Base-by-base conservation (phyloP, 768 basidiomycete genomes). In the Dentipellis sp. region DNA sequence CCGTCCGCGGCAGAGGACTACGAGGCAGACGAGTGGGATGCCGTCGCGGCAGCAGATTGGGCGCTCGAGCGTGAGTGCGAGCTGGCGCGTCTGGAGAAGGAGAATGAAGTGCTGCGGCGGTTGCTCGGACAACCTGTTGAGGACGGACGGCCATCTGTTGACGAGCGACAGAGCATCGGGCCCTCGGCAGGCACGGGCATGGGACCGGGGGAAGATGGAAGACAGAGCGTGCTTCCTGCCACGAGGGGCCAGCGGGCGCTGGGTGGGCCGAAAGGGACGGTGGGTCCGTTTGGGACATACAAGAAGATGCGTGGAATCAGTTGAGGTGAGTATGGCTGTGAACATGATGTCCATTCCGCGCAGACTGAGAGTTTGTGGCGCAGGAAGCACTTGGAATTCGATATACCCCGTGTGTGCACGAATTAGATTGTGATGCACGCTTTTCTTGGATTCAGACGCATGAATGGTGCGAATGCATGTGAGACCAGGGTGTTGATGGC, bases 51-150 rank as follows among this genome's bases (percentile, higher is more conserved):
- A 2, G 75, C 79, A n/a, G 91, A 95, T 58, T 80, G 84, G 74
- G 84, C 90, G 1, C 68, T 99, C 59, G 91, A 94, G 64, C 77
- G 94, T 58, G 97, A 98, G 67, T 86, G 84, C 65, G 95, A 99
- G 72, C 81, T 99, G 2, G 80, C 83, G 35, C 77, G 93, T 52
- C 73, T 99, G 40, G 85, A 94, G 71, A 81, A 77, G 61, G 95
- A 99, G 75, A 98, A 99, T 66, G 78, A 81, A 53, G 79, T 88
- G 60, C 71, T 99, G 59, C 77, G 86, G 63, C 76, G 82, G 56
- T 73, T 98, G 74, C 68, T 91, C 58, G 83, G 80, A 0, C 68
- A 84, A 16, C 72, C 71, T 0, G 62, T 73, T 7, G 60, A 54
- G 21, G 64, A 59, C 29, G 35, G 11, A 8, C 42, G 19, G 7